Percentiles rank a stretch among this genome's conserved stretches.
These are phyloP conservation scores for Trichoderma sp. DNA, from an alignment of 2,329 filamentous ascomycete species.

Conservation along the genomic window DNA sequence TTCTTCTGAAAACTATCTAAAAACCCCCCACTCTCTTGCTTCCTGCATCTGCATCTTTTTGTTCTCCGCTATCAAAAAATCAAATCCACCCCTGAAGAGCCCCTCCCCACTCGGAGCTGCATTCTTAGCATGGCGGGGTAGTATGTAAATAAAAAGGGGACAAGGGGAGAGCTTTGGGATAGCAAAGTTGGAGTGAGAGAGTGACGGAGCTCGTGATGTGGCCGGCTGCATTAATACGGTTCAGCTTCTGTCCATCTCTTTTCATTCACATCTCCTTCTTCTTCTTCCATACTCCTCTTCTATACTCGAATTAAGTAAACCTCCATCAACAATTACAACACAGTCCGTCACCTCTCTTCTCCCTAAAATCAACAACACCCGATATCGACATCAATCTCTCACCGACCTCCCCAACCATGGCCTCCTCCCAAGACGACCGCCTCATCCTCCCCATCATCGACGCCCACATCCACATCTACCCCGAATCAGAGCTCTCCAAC, in stretches of 20 bases:
- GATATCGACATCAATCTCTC: not conserved
- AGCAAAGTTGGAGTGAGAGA: not conserved
- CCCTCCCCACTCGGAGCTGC: not conserved
- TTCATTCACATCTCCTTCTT: not conserved
- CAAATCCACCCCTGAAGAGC: not conserved
- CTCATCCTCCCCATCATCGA: conserved; percentile 67
- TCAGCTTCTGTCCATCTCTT: not conserved
- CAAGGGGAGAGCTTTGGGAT: conserved; percentile 1
- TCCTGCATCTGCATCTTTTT: not conserved
- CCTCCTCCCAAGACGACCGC: conserved; percentile 38
- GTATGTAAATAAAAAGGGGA: conserved; percentile 10
- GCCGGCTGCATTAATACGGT: not conserved
- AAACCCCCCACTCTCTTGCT: not conserved
- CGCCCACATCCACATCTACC: conserved; percentile 88
- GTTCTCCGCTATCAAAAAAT: not conserved
- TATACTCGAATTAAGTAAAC: not conserved
- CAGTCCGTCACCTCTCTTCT: not conserved
- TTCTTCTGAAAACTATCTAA: not conserved
- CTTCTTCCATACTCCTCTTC: not conserved
- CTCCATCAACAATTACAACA: not conserved
- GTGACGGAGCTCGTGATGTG: not conserved
- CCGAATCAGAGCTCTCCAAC: conserved; percentile 60
- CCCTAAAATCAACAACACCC: not conserved
- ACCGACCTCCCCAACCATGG: not conserved
- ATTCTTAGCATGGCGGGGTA: conserved; percentile 5